A percentile compares a stretch with the other conserved stretches of the same genome.
Conservation (phyloP, 371 early-diverging fungal species). For the Mortierella sp. region DNA sequence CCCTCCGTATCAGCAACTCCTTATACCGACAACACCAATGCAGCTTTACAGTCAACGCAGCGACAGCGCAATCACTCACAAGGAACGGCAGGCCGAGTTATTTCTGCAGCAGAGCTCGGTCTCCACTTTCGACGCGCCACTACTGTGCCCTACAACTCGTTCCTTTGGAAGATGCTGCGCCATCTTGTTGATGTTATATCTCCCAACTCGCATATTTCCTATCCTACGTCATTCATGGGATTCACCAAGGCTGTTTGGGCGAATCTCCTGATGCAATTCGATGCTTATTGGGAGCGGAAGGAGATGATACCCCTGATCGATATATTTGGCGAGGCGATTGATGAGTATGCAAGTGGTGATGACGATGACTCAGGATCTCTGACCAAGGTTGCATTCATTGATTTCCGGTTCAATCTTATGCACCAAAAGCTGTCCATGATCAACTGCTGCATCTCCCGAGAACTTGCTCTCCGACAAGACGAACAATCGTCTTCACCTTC, state of each 20-base stretch:
- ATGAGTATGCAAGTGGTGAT: constrained; percentile 15
- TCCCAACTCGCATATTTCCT: constrained; percentile 61
- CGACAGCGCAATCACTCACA: neutral
- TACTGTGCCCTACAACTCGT: constrained; percentile 74
- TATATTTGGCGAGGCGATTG: constrained; percentile 30
- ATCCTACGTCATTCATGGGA: constrained; percentile 68
- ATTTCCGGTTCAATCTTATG: constrained; percentile 79
- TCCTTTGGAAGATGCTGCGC: constrained; percentile 78
- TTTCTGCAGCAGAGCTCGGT: constrained; percentile 59
- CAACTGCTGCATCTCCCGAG: constrained; percentile 86
- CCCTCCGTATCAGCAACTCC: neutral
- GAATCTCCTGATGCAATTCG: constrained; percentile 72
- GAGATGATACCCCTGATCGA: constrained; percentile 71
- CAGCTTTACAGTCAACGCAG: neutral
- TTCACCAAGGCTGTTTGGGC: constrained; percentile 78
- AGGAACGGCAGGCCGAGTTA: constrained; percentile 5
- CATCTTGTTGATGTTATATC: constrained; percentile 68
- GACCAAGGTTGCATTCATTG: constrained; percentile 65
- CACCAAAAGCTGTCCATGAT: constrained; percentile 95
- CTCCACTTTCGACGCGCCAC: constrained; percentile 68
- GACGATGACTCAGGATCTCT: constrained; percentile 20
- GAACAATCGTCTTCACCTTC: neutral
- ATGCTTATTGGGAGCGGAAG: constrained; percentile 75
- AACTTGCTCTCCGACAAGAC: constrained; percentile 19
- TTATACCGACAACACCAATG: neutral